phyloP scores from a whole-genome alignment of 139 green algal species.

The Diplosphaera chodatii region DNA sequence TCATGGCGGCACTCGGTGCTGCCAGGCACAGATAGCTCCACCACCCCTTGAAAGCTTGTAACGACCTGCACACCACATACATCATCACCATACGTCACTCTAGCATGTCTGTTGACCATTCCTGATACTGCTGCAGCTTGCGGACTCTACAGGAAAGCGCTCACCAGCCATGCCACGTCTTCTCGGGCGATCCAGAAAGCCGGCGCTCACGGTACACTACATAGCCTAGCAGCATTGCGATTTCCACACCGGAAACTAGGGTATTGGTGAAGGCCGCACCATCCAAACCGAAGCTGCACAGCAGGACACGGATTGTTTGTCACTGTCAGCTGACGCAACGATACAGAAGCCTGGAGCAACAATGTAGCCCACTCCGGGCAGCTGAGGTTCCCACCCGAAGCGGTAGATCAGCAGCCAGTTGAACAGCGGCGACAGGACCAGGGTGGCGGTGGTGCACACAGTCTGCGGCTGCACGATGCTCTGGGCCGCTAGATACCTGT shows the following conservation, averaged over 20 bases:
- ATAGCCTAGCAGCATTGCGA: conserved; percentile 8
- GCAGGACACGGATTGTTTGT: too few relatives aligned
- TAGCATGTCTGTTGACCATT: too few relatives aligned
- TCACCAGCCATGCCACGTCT: conserved; percentile 47
- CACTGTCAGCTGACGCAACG: too few relatives aligned
- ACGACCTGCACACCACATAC: neutral
- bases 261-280: conserved; percentile 52
- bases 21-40: conserved; percentile 34
- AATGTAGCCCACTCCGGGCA: too few relatives aligned
- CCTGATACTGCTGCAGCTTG: too few relatives aligned
- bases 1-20: conserved; percentile 34
- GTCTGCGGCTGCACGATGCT: conserved; percentile 40
- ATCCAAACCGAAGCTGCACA: conserved; percentile 33
- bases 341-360: too few relatives aligned
- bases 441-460: conserved; percentile 5
- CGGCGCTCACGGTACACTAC: conserved; percentile 3
- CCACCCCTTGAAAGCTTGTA: conserved; percentile 25
- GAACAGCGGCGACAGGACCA: conserved; percentile 6
- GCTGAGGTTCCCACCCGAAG: too few relatives aligned
- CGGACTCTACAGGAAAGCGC: neutral
- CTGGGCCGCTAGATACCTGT: conserved; percentile 50
- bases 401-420: conserved; percentile 37
- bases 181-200: conserved; percentile 8
- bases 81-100: neutral
- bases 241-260: conserved; percentile 13